phyloP scores from a whole-genome alignment of 352 stramenopile genomes.

The Phytopythium aichiense region DNA sequence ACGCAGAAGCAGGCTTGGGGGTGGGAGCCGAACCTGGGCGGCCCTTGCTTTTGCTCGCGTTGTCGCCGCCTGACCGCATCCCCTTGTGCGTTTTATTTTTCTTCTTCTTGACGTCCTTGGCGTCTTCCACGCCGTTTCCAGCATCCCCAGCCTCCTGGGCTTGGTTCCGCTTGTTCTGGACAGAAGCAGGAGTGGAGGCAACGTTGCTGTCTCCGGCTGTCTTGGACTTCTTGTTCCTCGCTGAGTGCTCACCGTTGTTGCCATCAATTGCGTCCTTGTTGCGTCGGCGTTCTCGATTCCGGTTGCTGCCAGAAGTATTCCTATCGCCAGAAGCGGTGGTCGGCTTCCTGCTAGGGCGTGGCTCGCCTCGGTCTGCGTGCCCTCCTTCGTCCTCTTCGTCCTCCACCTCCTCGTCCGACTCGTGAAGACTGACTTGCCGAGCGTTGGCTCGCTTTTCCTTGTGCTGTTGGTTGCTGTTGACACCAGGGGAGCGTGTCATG shows the following conservation, averaged over 20 bases:
- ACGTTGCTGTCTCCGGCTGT: not conserved
- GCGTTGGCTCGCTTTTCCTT: conserved; percentile 12
- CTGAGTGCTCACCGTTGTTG: not conserved
- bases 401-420: not conserved
- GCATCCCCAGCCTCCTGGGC: not conserved
- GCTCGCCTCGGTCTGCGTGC: not conserved
- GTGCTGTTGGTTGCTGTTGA: conserved; percentile 15
- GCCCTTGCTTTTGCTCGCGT: not conserved
- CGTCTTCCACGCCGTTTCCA: not conserved
- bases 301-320: not conserved
- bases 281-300: conserved; percentile 1
- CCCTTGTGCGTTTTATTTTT: conserved; percentile 5
- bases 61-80: not conserved
- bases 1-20: not conserved
- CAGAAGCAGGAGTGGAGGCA: not conserved
- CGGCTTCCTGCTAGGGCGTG: not conserved
- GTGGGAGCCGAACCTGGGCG: not conserved
- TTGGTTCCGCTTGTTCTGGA: not conserved
- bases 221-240: not conserved
- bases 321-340: not conserved
- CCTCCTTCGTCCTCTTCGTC: not conserved
- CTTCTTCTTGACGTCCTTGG: not conserved
- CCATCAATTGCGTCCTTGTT: not conserved
- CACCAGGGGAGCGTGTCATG: conserved; percentile 3
- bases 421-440: not conserved